A percentile compares a stretch with the other conserved stretches of the same genome.
Conservation (phyloP, 495 filamentous ascomycete species). For the Staphylotrichum longicolle region DNA sequence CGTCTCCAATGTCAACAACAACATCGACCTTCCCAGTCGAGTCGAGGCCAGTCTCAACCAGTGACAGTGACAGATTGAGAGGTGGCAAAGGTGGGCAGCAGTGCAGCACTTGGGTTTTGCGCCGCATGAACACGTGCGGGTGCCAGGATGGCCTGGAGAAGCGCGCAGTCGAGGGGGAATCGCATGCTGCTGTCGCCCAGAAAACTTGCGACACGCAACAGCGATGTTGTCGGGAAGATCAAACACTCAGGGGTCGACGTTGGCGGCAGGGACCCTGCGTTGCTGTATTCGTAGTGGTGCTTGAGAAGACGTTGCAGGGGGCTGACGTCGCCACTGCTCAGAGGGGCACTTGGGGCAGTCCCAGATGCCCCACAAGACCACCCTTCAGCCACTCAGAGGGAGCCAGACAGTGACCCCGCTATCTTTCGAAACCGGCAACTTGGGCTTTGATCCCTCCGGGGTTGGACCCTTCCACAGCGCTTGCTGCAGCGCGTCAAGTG, state of each 20-base stretch:
- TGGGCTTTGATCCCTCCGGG: background rate
- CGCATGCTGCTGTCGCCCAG: background rate
- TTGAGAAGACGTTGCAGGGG: background rate
- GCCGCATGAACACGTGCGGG: too few relatives aligned
- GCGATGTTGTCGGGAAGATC: conserved; percentile 27
- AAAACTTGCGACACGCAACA: conserved; percentile 19
- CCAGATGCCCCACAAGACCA: conserved; percentile 10
- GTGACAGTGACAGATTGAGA: too few relatives aligned
- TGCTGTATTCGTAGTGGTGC: background rate
- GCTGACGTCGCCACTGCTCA: conserved; percentile 3
- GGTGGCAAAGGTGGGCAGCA: too few relatives aligned
- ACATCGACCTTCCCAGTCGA: too few relatives aligned
- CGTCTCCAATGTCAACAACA: background rate
- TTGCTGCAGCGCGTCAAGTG: conserved; percentile 15
- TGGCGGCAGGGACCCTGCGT: conserved; percentile 11
- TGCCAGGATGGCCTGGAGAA: background rate
- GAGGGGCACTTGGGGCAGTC: conserved; percentile 7
- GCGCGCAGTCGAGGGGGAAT: background rate
- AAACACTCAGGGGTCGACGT: conserved; percentile 27
- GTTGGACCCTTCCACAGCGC: background rate
- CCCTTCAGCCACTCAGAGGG: conserved; percentile 17
- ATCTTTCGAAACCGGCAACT: conserved; percentile 23
- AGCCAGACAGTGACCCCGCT: conserved; percentile 17
- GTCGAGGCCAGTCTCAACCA: too few relatives aligned
- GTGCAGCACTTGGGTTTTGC: too few relatives aligned